Conservation (phyloP, 345 rosid species). For the Streptanthus diversifolius region DNA sequence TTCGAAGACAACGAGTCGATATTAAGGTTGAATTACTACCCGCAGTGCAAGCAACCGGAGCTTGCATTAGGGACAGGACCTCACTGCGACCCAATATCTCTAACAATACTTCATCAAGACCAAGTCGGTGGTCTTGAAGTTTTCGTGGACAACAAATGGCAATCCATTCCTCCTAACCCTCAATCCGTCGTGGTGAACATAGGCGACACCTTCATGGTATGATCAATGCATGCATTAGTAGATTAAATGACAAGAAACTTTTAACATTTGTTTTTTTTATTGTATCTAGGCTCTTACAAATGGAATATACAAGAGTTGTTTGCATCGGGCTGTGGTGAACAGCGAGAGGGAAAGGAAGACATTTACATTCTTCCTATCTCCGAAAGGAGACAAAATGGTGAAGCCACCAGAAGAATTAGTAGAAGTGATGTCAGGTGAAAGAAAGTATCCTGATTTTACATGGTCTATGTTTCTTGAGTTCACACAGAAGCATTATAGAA, state of each 20-base stretch:
- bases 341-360: constrained; percentile 50
- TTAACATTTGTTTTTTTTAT: not conserved
- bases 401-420: constrained; percentile 61
- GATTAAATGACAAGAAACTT: not conserved
- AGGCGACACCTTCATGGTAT: constrained; percentile 80
- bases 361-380: constrained; percentile 55
- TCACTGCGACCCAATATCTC: constrained; percentile 74
- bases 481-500: constrained; percentile 40
- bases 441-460: constrained; percentile 69
- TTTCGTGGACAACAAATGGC: constrained; percentile 57
- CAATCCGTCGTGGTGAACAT: constrained; percentile 66
- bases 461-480: constrained; percentile 69
- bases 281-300: constrained; percentile 28
- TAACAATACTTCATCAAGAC: constrained; percentile 86
- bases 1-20: constrained; percentile 58
- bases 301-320: constrained; percentile 50
- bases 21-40: constrained; percentile 64
- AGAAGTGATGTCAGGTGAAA: constrained; percentile 10
- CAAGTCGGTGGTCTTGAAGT: constrained; percentile 79
- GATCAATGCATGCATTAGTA: not conserved
- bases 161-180: constrained; percentile 50
- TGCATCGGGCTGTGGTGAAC: constrained; percentile 71
- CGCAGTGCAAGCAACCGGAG: constrained; percentile 52
- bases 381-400: constrained; percentile 56
- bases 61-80: constrained; percentile 87